phyloP scores from a whole-genome alignment of 306 rosid species.

The Trifolium repens region DNA sequence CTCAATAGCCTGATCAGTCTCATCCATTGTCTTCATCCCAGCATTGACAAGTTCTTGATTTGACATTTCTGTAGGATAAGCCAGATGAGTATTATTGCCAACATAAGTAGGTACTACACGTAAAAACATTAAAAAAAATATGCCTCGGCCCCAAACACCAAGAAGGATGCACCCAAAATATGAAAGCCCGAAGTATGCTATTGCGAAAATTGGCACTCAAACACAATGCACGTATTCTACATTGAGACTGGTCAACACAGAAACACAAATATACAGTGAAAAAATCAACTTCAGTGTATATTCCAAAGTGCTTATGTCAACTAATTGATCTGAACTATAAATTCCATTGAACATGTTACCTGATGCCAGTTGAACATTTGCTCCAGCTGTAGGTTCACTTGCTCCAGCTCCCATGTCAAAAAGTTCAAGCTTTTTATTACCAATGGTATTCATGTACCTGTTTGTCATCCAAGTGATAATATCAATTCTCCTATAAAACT shows the following conservation, averaged over 20 bases:
- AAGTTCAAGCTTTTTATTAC: slow-evolving; percentile 90
- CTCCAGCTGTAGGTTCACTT: slow-evolving; percentile 83
- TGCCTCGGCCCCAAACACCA: slow-evolving; percentile 17
- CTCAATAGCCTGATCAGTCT: slow-evolving; percentile 96
- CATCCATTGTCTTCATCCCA: slow-evolving; percentile 89
- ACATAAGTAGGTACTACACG: slow-evolving; percentile 21
- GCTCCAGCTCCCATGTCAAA: slow-evolving; percentile 93
- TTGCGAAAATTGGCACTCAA: slow-evolving; percentile 21
- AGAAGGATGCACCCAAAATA: slow-evolving; percentile 33
- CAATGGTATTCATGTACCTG: slow-evolving; percentile 90
- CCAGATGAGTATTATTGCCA: slow-evolving; percentile 30
- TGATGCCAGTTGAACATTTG: slow-evolving; percentile 85
- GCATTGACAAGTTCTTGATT: slow-evolving; percentile 89
- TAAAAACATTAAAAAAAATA: slow-evolving; percentile 18
- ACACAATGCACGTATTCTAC: slow-evolving; percentile 17
- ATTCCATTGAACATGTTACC: slow-evolving; percentile 55
- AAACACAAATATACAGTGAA: slow-evolving; percentile 22
- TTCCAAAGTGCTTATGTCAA: slow-evolving; percentile 6
- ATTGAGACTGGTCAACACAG: slow-evolving; percentile 21
- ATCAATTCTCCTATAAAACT: slow-evolving; percentile 31
- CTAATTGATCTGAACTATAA: slow-evolving; percentile 11
- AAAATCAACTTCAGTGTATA: slow-evolving; percentile 24
- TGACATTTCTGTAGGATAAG: slow-evolving; percentile 78
- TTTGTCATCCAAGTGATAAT: slow-evolving; percentile 42
- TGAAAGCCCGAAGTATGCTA: slow-evolving; percentile 23